Conservation (phyloP, 441 rosid genomes). For the Isatis lusitanica region DNA sequence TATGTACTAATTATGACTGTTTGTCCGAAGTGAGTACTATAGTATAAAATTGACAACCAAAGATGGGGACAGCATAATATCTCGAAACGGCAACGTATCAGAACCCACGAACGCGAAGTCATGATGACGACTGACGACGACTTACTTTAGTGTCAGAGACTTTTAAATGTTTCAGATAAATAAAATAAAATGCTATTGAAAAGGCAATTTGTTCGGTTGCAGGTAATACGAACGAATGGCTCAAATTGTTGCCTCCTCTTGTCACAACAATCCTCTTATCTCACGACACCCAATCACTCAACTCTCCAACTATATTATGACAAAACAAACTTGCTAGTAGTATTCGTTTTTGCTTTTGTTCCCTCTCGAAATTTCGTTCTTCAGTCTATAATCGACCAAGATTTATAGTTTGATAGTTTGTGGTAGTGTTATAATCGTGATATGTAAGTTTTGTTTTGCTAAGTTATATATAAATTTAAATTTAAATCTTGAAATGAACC, state of each 20-base stretch:
- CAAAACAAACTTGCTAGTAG: neutral
- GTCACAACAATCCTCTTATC: slow-evolving; percentile 35
- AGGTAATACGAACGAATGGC: slow-evolving; percentile 16
- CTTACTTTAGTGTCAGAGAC: slow-evolving; percentile 25
- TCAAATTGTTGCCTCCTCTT: slow-evolving; percentile 34
- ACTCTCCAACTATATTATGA: neutral
- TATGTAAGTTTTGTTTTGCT: neutral
- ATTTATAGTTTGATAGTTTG: neutral
- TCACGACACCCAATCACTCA: slow-evolving; percentile 22
- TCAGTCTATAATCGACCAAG: neutral
- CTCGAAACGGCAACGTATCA: slow-evolving; percentile 29
- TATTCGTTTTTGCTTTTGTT: neutral
- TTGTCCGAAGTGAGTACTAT: slow-evolving; percentile 3
- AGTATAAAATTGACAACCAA: neutral
- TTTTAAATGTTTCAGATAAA: slow-evolving; percentile 17
- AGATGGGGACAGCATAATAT: slow-evolving; percentile 25
- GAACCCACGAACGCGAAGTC: slow-evolving; percentile 22
- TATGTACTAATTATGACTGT: neutral
- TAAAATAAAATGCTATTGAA: neutral
- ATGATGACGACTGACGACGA: slow-evolving; percentile 26
- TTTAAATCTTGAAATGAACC: too few species aligned
- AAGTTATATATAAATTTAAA: neutral
- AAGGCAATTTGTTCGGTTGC: slow-evolving; percentile 22
- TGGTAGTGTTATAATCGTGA: neutral
- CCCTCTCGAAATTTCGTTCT: neutral